Evolutionary conservation across 352 stramenopile species (phyloP).

Genomic region (Phytophthora syringae): DNA sequence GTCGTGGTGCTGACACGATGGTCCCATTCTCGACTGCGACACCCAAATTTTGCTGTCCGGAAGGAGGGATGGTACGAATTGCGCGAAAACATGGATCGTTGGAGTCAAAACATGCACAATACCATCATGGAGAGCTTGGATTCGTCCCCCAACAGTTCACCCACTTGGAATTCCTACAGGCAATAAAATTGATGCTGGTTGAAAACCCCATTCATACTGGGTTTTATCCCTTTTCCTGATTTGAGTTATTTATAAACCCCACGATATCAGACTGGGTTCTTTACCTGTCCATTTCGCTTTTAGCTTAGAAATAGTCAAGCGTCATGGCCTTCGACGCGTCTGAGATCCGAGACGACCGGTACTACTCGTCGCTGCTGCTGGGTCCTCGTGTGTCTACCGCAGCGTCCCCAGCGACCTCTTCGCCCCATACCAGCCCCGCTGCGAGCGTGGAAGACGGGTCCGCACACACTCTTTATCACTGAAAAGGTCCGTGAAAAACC

Average conservation of each 20-base stretch:
- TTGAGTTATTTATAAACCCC: too few relatives aligned
- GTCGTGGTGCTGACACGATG: slow-evolving; percentile 44
- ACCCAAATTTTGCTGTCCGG: slow-evolving; percentile 34
- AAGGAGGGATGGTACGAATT: slow-evolving; percentile 36
- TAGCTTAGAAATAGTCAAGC: not conserved
- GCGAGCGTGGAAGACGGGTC: slow-evolving; percentile 19
- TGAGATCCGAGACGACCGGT: slow-evolving; percentile 33
- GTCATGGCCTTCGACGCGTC: slow-evolving; percentile 14
- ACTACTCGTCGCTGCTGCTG: slow-evolving; percentile 40
- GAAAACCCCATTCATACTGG: not conserved
- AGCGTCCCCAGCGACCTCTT: not conserved
- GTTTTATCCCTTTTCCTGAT: slow-evolving; percentile 1
- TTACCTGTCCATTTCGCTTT: slow-evolving; percentile 14
- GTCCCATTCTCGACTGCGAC: slow-evolving; percentile 37
- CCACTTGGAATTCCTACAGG: too few relatives aligned
- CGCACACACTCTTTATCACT: slow-evolving; percentile 31
- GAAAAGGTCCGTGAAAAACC: slow-evolving; percentile 23
- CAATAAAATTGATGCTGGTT: too few relatives aligned
- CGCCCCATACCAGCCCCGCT: slow-evolving; percentile 4
- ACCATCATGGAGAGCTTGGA: slow-evolving; percentile 37
- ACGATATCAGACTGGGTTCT: not conserved
- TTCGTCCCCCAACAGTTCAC: not conserved
- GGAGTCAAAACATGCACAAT: slow-evolving; percentile 39
- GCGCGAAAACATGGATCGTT: slow-evolving; percentile 42
- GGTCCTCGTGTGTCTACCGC: slow-evolving; percentile 16